These are phyloP conservation scores for Diaporthe eres DNA, from an alignment of 2,329 filamentous ascomycete species.

Conservation along the genomic window DNA sequence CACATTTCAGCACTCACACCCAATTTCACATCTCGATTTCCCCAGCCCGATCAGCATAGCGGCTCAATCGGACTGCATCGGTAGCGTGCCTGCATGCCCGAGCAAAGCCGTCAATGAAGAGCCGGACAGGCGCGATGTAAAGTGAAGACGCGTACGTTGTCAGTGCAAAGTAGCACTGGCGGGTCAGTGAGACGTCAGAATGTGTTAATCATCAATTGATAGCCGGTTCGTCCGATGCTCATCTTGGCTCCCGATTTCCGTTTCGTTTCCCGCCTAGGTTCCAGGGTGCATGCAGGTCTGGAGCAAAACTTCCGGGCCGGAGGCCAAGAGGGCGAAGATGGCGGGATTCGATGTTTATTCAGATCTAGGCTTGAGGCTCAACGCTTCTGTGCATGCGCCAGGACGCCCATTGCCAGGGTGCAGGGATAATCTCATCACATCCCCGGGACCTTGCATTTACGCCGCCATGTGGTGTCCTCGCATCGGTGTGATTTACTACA, in stretches of 20 bases:
- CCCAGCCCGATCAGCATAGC: neutral
- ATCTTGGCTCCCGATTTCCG: neutral
- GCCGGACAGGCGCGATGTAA: neutral
- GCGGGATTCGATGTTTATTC: neutral
- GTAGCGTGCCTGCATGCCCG: neutral
- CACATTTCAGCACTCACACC: neutral
- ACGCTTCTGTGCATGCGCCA: neutral
- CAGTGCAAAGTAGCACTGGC: neutral
- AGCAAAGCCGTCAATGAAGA: neutral
- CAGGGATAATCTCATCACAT: neutral
- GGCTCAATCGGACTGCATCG: neutral
- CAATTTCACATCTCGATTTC: neutral
- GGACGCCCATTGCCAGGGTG: neutral
- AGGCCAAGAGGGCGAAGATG: neutral
- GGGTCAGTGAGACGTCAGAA: constrained; percentile 13
- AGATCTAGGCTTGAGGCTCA: neutral
- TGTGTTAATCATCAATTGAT: constrained; percentile 3
- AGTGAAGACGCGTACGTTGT: neutral
- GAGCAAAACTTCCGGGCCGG: constrained; percentile 19
- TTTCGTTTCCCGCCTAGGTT: neutral
- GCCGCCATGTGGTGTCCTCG: constrained; percentile 1
- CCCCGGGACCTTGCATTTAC: neutral
- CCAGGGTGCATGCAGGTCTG: neutral
- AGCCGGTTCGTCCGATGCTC: constrained; percentile 24
- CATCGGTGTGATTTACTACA: neutral